A percentile compares a stretch with the other conserved stretches of the same genome.
Evolutionary conservation across 2,329 filamentous ascomycete genomes (phyloP).

Genomic region (Colletotrichum abscissum): DNA sequence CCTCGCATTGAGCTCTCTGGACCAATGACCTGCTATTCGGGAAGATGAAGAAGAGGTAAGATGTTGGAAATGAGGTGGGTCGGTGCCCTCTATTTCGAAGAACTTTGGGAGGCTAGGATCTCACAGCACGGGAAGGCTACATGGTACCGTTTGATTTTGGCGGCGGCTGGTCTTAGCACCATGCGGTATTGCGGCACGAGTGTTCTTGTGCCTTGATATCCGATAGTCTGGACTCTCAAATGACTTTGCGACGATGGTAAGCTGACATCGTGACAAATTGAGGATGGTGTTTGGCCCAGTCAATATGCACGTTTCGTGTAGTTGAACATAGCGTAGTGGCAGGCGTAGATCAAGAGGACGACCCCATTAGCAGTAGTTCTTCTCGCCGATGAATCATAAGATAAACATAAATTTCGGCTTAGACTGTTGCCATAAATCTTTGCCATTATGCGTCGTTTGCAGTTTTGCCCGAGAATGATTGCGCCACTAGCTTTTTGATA

Average conservation of each 20-base stretch:
- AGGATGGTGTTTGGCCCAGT: neutral
- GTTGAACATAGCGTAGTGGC: neutral
- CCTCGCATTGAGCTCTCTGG: neutral
- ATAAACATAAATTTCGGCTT: too few species aligned
- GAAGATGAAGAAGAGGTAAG: neutral
- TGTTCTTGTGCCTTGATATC: neutral
- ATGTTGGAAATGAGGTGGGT: neutral
- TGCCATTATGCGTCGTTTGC: neutral
- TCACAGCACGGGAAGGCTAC: neutral
- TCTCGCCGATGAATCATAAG: neutral
- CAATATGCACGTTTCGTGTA: neutral
- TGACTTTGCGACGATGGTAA: neutral
- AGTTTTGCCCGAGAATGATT: too few species aligned
- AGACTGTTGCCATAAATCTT: neutral
- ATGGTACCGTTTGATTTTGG: neutral
- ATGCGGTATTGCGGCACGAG: neutral
- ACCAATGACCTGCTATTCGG: neutral
- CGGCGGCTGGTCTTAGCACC: neutral
- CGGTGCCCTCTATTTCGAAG: neutral
- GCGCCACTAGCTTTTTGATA: too few species aligned
- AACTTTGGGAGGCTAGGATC: neutral
- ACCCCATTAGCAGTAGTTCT: neutral
- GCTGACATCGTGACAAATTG: neutral
- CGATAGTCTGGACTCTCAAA: neutral
- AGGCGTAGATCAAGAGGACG: neutral